Evolutionary conservation across 2,329 filamentous ascomycete species (phyloP), one percentile per base, ranked within the genome.

Genomic region (Orbilia javanica): DNA sequence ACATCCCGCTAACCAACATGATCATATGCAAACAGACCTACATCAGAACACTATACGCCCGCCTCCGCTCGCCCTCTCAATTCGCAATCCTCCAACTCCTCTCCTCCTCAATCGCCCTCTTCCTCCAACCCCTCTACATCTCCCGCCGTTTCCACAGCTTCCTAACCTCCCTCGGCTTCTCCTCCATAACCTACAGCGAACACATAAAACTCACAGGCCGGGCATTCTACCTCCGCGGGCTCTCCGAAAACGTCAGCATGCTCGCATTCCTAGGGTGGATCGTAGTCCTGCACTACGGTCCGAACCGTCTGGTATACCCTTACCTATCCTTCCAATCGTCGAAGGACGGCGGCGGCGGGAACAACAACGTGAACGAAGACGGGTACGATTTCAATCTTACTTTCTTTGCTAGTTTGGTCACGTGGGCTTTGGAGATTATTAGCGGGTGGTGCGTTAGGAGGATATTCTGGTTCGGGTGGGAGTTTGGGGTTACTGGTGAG

Each of bases 161-260:
- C 70, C 85, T 91, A 27, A 84, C 84, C 31, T 82, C 88, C 42
- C 83, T 90, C 5, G 86, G 86, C 34, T 82, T 91, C 71, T 90
- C 88, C 79, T 85, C 85, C 13, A 89, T 90, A 83, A 87, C 87
- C 69, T 91, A 91, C 82, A 86, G 84, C 13, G 87, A 89, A 15
- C 92, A 91, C 82, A 88, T 90, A 81, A 91, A 91, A 83, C 86
- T 90, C 65, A 89, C 89, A 81, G 87, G 88, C 0, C 87, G 90
- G 79, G 90, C 90, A 78, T 88, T 91, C 79, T 92, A 90, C 82
- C 89, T 92, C 81, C 88, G 90, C 25, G 90, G 89, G 80, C 83
- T 92, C 20, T 89, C 90, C 42, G 90, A 92, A 83, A 91, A 91
- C 82, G 88, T 89, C 8, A 90, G 88, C 67, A 92, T 92, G 90